These are phyloP conservation scores for Nigrospora oryzae DNA, from an alignment of 2,329 filamentous ascomycete species.

Conservation along the genomic window DNA sequence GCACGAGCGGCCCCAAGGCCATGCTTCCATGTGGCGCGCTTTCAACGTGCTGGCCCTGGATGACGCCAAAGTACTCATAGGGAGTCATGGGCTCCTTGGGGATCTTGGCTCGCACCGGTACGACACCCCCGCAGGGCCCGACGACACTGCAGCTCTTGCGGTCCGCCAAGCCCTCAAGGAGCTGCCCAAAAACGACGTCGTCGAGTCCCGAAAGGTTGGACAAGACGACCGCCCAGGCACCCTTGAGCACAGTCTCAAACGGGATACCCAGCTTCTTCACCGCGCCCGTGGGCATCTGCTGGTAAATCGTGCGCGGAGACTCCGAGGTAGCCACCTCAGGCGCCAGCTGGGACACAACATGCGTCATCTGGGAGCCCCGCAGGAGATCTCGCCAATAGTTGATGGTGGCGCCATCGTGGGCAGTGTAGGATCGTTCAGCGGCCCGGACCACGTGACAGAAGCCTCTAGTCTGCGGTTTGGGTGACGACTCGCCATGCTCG, in stretches of 20 bases:
- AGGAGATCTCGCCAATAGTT: conserved; percentile 38
- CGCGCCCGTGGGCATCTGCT: conserved; percentile 30
- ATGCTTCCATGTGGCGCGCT: conserved; percentile 41
- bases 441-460: conserved; percentile 36
- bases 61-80: conserved; percentile 35
- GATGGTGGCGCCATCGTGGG: conserved; percentile 19
- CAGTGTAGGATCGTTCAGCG: too few relatives aligned
- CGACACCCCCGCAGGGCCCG: conserved; percentile 36
- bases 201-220: conserved; percentile 36
- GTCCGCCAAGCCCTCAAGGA: conserved; percentile 32
- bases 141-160: conserved; percentile 34
- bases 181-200: conserved; percentile 49
- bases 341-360: conserved; percentile 30
- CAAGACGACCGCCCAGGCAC: conserved; percentile 49
- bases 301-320: conserved; percentile 28
- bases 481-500: conserved; percentile 21
- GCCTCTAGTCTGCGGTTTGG: conserved; percentile 20
- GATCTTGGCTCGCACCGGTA: conserved; percentile 40
- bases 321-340: conserved; percentile 27
- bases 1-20: conserved; percentile 41
- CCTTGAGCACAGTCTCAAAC: conserved; percentile 45
- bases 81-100: conserved; percentile 34
- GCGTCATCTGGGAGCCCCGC: conserved; percentile 36
- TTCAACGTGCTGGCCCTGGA: conserved; percentile 40
- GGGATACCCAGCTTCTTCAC: conserved; percentile 34